Percentiles rank a stretch among this genome's conserved stretches.
phyloP scores from a whole-genome alignment of 164 flowering plant species.

The Euptelea pleiosperma region DNA sequence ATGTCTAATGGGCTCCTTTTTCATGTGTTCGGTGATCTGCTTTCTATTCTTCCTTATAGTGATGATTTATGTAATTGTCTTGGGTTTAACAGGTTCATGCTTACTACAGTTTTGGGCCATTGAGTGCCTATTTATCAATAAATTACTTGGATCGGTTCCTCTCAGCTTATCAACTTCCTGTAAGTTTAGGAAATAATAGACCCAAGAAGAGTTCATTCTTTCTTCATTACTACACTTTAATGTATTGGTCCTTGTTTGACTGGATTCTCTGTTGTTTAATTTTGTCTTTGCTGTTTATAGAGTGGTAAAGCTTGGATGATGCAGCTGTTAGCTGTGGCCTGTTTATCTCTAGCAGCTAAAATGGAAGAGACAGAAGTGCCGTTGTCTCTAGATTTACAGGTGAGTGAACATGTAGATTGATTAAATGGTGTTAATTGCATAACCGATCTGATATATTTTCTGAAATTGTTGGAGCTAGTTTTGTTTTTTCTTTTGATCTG shows the following conservation, averaged over 20 bases:
- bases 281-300: slow-evolving; percentile 41
- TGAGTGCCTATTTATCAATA: slow-evolving; percentile 62
- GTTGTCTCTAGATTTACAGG: slow-evolving; percentile 70
- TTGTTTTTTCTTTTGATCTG: too few relatives aligned
- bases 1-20: neutral
- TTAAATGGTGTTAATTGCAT: slow-evolving; percentile 15
- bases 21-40: neutral
- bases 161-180: slow-evolving; percentile 70
- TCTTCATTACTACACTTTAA: neutral
- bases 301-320: slow-evolving; percentile 71
- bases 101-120: slow-evolving; percentile 69
- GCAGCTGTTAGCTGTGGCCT: slow-evolving; percentile 73
- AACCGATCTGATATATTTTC: neutral
- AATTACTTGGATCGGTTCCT: slow-evolving; percentile 90
- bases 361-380: slow-evolving; percentile 85
- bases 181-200: slow-evolving; percentile 37
- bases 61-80: slow-evolving; percentile 12
- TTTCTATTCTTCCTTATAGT: slow-evolving; percentile 5
- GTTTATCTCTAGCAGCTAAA: slow-evolving; percentile 85
- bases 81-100: slow-evolving; percentile 51
- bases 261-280: neutral
- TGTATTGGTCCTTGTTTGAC: slow-evolving; percentile 5
- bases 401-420: slow-evolving; percentile 17
- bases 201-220: neutral
- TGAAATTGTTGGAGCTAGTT: too few relatives aligned